Base-by-base conservation (phyloP, 176 grass and related monocot genomes). In the Typha latifolia region DNA sequence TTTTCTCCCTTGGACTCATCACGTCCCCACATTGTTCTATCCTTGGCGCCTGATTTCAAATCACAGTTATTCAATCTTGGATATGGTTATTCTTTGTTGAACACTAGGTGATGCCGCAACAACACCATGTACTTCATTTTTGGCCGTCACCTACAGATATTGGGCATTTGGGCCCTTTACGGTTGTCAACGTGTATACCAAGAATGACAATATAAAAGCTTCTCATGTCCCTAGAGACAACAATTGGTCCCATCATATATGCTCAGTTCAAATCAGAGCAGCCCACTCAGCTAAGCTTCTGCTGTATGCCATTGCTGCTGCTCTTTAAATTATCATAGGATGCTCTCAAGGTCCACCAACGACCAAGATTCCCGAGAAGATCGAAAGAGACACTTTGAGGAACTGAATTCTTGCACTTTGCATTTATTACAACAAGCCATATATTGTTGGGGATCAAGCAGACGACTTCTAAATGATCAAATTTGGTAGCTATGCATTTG, bases 261-360 rank as follows among this genome's bases (percentile, higher is more conserved):
- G 16, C 34, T 37, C 63, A 12, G 63, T 65, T 65, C 32, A 65
- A 65, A 65, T 47, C 32, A 43, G 16, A 34, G 32, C 32, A 65
- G 32, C 34, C 63, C 15, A 65, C 63, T 47, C 16, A 37, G n/a
- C 63, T 37, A 47, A 37, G 3, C 23, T 61, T 61, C 20, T 61
- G 57, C 57, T 22, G 23, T 61, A 13, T 61, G 63, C 12, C 16
- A 10, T 37, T 65, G 32, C 63, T 65, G 14, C 63, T 20, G 63
- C 31, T 37, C 32, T 37, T 32, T 10, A 37, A 37, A 5, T 16
- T 65, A 47, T 65, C 63, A 34, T 65, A 34, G 63, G 63, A 65
- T 65, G 63, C 63, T 65, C 63, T 65, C 34, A 18, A 18, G 63
- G 32, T 37, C 63, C 29, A 47, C 31, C 32, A 59, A 59, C 37